These are phyloP conservation scores for Annulohypoxylon truncatum DNA, from an alignment of 2,329 filamentous ascomycete species.

Conservation along the genomic window DNA sequence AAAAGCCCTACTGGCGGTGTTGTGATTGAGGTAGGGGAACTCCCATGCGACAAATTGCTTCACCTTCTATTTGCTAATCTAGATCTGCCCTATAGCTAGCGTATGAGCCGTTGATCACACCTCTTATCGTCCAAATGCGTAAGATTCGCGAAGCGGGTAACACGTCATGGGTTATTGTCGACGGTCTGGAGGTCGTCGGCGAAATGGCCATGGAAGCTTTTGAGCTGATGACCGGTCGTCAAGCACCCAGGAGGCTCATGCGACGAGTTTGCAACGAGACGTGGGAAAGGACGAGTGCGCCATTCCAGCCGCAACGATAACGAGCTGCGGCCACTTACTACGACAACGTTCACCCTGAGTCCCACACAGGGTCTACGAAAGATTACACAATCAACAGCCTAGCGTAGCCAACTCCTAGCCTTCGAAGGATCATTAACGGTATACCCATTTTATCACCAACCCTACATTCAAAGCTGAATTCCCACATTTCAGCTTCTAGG, in stretches of 20 bases:
- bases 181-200: conserved; percentile 76
- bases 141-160: conserved; percentile 59
- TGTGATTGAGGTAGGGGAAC: conserved; percentile 67
- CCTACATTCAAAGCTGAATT: neutral
- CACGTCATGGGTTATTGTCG: conserved; percentile 75
- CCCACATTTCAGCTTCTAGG: neutral
- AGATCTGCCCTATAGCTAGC: conserved; percentile 59
- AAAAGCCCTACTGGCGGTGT: conserved; percentile 78
- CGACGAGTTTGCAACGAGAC: conserved; percentile 64
- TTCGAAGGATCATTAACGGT: neutral
- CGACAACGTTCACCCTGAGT: neutral
- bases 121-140: conserved; percentile 74
- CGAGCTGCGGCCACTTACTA: neutral
- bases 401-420: neutral
- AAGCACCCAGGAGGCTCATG: conserved; percentile 77
- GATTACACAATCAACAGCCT: neutral
- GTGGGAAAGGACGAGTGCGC: conserved; percentile 55
- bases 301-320: conserved; percentile 49
- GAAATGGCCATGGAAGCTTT: conserved; percentile 83
- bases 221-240: conserved; percentile 78
- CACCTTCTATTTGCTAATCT: conserved; percentile 16
- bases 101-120: conserved; percentile 77
- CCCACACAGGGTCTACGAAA: neutral
- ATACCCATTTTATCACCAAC: neutral
- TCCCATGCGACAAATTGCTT: neutral